These are phyloP conservation scores for Pseudogymnoascus sp. DNA, from an alignment of 2,329 filamentous ascomycete genomes.

Conservation along the genomic window DNA sequence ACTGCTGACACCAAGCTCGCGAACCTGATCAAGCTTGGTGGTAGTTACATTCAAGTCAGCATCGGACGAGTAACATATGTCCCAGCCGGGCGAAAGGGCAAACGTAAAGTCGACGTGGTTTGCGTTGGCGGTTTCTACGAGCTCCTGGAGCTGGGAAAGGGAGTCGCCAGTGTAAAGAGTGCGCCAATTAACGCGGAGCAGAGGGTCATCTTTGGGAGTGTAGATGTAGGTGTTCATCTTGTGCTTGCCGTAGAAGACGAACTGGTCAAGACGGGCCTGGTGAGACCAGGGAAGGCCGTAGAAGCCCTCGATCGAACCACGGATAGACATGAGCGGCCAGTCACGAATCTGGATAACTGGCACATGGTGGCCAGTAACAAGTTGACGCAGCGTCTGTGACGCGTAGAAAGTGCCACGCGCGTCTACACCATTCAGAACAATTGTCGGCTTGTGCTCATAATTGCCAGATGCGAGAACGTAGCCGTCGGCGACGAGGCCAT, in stretches of 20 bases:
- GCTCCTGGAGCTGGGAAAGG: conserved; percentile 16
- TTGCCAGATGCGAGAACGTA: conserved; percentile 18
- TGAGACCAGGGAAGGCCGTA: conserved; percentile 22
- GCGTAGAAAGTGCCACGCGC: conserved; percentile 19
- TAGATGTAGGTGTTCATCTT: conserved; percentile 23
- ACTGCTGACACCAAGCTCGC: conserved; percentile 17
- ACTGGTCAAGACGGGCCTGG: conserved; percentile 21
- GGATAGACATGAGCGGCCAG: conserved; percentile 22
- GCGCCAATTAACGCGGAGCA: conserved; percentile 11
- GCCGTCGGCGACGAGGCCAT: conserved; percentile 15
- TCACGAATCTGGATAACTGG: conserved; percentile 16
- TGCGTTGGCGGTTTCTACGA: conserved; percentile 16
- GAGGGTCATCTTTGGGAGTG: conserved; percentile 20
- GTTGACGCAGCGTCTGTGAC: conserved; percentile 12
- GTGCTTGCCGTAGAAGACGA: conserved; percentile 19
- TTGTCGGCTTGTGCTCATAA: conserved; percentile 13
- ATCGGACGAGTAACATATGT: conserved; percentile 19
- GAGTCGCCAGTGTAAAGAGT: conserved; percentile 8
- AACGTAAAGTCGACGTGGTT: conserved; percentile 21
- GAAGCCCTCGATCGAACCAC: conserved; percentile 21
- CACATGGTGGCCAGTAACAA: not conserved
- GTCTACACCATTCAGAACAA: conserved; percentile 20
- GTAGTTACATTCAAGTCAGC: conserved; percentile 18
- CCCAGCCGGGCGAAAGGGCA: conserved; percentile 18
- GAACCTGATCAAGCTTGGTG: conserved; percentile 18